Base-by-base conservation (phyloP, 1,139 yeast genomes). In the Saccharomyces hybrid region DNA sequence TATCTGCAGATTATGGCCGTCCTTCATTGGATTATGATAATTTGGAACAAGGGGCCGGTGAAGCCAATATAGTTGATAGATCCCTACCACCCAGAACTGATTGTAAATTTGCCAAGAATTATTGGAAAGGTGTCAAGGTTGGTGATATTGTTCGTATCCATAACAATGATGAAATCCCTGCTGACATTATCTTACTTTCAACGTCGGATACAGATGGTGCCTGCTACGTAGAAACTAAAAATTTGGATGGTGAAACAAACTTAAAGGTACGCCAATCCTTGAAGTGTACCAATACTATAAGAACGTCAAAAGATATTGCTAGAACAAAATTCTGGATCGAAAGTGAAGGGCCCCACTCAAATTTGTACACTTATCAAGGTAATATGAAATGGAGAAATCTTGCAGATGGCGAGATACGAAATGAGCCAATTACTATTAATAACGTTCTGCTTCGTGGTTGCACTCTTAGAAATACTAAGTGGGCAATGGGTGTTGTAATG, bases 221-320 rank as follows among this genome's bases (percentile, higher is more conserved):
- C 49, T 91, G 98, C 72, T 91, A 85, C 66, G 84, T 91, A 47
- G 98, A 93, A 71, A 93, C 99, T 1, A 91, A 90, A 66, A 93
- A 93, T 69, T 78, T 93, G 63, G 98, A 93, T 72, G 99, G 99
- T 69, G 99, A 93, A 72, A 89, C 98, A 4, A 93, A 93, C 68
- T 78, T 93, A 69, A 93, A 93, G 70, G 82, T 83, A 51, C 86
- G 89, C 58, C 84, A 82, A 60, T 84, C 95, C 13, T 73, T 93
- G 54, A 80, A 82, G 56, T 82, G 88, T 63, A 90, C 95, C 27
- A 79, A 82, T 42, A 70, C 74, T 11, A 75, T 88, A 55, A 79
- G 78, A 61, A 90, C 81, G 62, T 77, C 95, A 0, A 74, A 77
- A 31, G 97, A 91, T 67, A 78, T 91, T 58, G 85, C 86, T 52